Conservation (phyloP, 345 rosid species). For the Camelina laxa region DNA sequence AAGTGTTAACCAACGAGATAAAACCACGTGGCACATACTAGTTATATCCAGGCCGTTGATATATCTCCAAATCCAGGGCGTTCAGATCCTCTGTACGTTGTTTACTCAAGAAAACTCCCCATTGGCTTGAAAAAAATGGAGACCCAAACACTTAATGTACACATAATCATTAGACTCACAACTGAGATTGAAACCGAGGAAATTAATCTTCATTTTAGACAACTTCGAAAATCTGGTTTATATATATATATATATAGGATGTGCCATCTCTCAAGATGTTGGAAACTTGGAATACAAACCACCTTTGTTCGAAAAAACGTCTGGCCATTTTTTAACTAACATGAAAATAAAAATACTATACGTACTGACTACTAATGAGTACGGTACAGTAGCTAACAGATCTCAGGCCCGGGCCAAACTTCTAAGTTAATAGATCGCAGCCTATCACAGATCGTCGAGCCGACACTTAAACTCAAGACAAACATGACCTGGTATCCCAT, state of each 20-base stretch:
- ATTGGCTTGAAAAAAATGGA: constrained; percentile 46
- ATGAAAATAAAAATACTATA: no score
- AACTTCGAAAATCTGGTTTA: not conserved
- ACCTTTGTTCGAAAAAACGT: not conserved
- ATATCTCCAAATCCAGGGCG: constrained; percentile 90
- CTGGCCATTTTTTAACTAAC: not conserved
- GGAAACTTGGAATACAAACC: not conserved
- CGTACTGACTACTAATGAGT: no score
- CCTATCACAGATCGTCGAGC: no score
- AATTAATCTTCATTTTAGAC: not conserved
- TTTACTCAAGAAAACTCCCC: constrained; percentile 70
- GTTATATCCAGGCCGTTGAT: constrained; percentile 86
- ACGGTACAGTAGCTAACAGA: no score
- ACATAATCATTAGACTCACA: not conserved
- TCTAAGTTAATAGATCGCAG: no score
- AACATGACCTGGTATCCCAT: no score
- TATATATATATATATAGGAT: no score
- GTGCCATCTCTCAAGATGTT: not conserved
- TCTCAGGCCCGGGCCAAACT: no score
- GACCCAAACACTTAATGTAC: not conserved
- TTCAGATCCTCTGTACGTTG: constrained; percentile 84
- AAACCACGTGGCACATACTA: no score
- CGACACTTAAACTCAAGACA: no score
- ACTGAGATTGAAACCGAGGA: not conserved
- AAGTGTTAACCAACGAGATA: no score